These are phyloP conservation scores for Termitomyces sp. DNA, from an alignment of 768 basidiomycete species.

Conservation along the genomic window DNA sequence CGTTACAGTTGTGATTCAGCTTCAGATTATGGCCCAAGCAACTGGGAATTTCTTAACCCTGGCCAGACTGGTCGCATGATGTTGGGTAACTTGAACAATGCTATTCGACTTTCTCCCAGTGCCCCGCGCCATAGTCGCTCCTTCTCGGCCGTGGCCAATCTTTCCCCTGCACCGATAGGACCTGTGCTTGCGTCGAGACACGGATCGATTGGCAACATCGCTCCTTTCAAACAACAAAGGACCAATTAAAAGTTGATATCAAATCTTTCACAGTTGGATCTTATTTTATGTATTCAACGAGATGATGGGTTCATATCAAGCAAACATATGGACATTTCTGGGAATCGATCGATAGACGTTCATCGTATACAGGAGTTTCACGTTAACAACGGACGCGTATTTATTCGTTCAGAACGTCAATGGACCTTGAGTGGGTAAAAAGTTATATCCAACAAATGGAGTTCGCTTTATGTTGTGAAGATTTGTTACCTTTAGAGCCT, in stretches of 20 bases:
- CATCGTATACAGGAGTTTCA: too few relatives aligned
- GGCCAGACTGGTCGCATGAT: not conserved
- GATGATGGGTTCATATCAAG: not conserved
- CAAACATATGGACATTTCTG: not conserved
- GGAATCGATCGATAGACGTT: too few relatives aligned
- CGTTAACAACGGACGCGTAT: not conserved
- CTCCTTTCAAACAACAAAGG: not conserved
- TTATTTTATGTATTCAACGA: not conserved
- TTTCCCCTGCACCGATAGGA: conserved; percentile 1
- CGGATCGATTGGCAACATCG: not conserved
- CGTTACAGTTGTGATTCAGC: conserved; percentile 12
- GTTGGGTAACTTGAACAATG: conserved; percentile 2
- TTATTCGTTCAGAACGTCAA: too few relatives aligned
- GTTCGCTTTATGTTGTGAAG: too few relatives aligned
- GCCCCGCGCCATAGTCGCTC: conserved; percentile 13
- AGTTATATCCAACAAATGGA: too few relatives aligned
- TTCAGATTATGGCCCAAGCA: not conserved
- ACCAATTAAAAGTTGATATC: not conserved
- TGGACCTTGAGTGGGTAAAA: too few relatives aligned
- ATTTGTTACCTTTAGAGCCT: too few relatives aligned
- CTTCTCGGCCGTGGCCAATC: conserved; percentile 8
- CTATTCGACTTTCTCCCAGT: conserved; percentile 1
- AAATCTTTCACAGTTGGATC: not conserved
- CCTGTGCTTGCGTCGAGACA: conserved; percentile 5
- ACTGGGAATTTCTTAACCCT: conserved; percentile 1